Percentiles rank a stretch among this genome's conserved stretches.
phyloP scores from a whole-genome alignment of 164 flowering plant species.

The Litsea cubeba region DNA sequence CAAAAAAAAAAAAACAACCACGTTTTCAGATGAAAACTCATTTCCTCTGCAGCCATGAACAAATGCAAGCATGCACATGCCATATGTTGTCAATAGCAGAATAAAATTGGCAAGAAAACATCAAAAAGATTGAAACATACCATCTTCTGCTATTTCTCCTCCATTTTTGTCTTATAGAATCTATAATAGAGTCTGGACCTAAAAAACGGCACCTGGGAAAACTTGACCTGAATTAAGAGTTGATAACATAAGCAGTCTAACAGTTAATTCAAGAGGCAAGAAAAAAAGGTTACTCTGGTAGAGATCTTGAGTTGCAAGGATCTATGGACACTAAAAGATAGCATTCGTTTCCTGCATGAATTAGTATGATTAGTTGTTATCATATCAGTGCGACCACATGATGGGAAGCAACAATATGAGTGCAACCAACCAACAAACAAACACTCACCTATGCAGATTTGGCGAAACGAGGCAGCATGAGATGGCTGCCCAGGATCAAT shows the following conservation, averaged over 20 bases:
- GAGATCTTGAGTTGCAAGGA: slow-evolving; percentile 45
- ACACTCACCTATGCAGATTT: slow-evolving; percentile 47
- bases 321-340: slow-evolving; percentile 37
- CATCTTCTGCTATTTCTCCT: slow-evolving; percentile 50
- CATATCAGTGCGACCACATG: slow-evolving; percentile 1
- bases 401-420: neutral
- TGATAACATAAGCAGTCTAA: neutral
- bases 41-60: no score
- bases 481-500: slow-evolving; percentile 42
- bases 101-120: neutral
- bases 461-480: slow-evolving; percentile 48
- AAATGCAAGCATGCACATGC: neutral
- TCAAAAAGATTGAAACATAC: slow-evolving; percentile 24
- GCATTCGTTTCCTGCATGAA: slow-evolving; percentile 53
- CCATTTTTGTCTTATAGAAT: slow-evolving; percentile 48
- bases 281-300: slow-evolving; percentile 54
- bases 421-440: neutral
- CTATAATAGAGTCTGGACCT: slow-evolving; percentile 47
- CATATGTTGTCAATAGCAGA: neutral
- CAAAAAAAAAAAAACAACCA: no score
- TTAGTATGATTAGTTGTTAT: neutral
- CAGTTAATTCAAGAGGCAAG: neutral
- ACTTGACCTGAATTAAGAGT: neutral
- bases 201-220: slow-evolving; percentile 64
- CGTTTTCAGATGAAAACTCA: no score